Evolutionary conservation across 805 yeast genomes (phyloP).

Genomic region (Candida lessepsii): DNA sequence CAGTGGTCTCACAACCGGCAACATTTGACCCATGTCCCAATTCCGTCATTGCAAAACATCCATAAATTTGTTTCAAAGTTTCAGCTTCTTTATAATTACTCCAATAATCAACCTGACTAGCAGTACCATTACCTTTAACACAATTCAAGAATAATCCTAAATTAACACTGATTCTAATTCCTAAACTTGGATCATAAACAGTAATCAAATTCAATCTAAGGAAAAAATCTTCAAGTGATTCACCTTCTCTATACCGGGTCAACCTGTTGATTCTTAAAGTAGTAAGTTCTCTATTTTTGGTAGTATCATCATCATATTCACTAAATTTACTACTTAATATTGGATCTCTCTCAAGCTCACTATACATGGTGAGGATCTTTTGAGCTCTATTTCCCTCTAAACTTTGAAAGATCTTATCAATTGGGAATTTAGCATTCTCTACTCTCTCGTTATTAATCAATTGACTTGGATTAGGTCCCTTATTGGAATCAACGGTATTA

Average conservation of each 20-base stretch:
- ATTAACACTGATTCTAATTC: conserved; percentile 39
- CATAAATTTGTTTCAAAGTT: conserved; percentile 48
- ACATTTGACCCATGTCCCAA: conserved; percentile 93
- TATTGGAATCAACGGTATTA: neutral
- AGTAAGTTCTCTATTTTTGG: conserved; percentile 31
- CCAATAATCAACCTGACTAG: conserved; percentile 39
- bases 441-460: conserved; percentile 29
- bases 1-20: conserved; percentile 91
- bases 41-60: conserved; percentile 94
- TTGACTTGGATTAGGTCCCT: conserved; percentile 24
- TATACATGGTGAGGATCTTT: conserved; percentile 27
- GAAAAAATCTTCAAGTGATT: conserved; percentile 29
- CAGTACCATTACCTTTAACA: conserved; percentile 42
- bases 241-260: conserved; percentile 36
- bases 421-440: conserved; percentile 21
- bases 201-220: conserved; percentile 37
- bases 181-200: conserved; percentile 37
- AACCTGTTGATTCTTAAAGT: conserved; percentile 35
- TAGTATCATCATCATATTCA: conserved; percentile 34
- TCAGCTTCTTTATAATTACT: conserved; percentile 32
- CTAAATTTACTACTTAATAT: conserved; percentile 27
- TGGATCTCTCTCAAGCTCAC: conserved; percentile 40
- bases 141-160: conserved; percentile 40
- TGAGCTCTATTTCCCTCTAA: conserved; percentile 38
- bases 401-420: conserved; percentile 32